Percentiles rank a stretch among this genome's conserved stretches.
phyloP scores from a whole-genome alignment of 257 asterid species.

The Parsonsia alboflavescens region DNA sequence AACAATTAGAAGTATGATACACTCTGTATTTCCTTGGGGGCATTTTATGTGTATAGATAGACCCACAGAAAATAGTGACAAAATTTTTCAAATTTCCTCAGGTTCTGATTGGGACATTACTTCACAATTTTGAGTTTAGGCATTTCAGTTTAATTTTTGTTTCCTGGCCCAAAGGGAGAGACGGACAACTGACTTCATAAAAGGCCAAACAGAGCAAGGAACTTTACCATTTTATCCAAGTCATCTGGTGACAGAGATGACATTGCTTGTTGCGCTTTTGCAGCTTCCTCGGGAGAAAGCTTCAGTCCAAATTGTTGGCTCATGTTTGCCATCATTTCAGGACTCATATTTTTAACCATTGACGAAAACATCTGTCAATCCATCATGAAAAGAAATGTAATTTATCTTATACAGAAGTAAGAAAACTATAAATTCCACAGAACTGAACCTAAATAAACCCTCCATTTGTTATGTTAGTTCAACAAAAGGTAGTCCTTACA shows the following conservation, averaged over 20 bases:
- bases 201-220: neutral
- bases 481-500: neutral
- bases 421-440: neutral
- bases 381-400: constrained; percentile 8
- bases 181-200: neutral
- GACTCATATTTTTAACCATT: constrained; percentile 82
- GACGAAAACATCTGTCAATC: constrained; percentile 82
- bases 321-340: constrained; percentile 96
- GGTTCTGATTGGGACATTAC: neutral
- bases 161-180: too few species aligned
- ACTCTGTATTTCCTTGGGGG: neutral
- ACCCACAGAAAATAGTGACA: neutral
- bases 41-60: neutral
- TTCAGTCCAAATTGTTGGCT: constrained; percentile 86
- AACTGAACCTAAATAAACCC: neutral
- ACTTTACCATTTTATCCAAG: constrained; percentile 79
- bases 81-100: neutral
- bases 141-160: too few species aligned
- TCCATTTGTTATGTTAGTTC: neutral
- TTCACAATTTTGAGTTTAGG: neutral
- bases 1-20: neutral
- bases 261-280: constrained; percentile 97
- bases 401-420: neutral
- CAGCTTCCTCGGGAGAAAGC: constrained; percentile 95
- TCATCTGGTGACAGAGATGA: constrained; percentile 87